Conservation (phyloP, 257 asterid species). For the Salvia hispanica region DNA sequence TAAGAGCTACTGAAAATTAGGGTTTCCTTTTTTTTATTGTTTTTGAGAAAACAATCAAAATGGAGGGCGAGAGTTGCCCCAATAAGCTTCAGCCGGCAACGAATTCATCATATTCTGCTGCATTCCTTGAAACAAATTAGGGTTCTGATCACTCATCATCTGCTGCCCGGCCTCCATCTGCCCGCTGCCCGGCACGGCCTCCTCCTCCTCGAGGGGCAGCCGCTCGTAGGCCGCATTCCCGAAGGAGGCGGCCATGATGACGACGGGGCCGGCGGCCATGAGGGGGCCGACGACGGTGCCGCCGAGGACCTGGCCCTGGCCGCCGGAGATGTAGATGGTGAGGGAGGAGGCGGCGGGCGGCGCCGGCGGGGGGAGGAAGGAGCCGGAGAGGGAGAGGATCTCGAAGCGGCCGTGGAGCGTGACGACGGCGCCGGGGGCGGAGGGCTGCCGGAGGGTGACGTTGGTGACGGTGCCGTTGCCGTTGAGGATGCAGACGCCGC, state of each 20-base stretch:
- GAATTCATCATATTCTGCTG: slow-evolving; percentile 69
- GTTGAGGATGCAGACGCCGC: slow-evolving; percentile 82
- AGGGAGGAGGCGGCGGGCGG: slow-evolving; percentile 83
- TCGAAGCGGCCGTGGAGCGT: slow-evolving; percentile 83
- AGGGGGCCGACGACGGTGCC: slow-evolving; percentile 90
- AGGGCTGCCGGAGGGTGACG: slow-evolving; percentile 77
- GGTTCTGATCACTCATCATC: slow-evolving; percentile 42
- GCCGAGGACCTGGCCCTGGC: slow-evolving; percentile 93
- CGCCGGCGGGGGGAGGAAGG: slow-evolving; percentile 88
- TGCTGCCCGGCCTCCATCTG: slow-evolving; percentile 47
- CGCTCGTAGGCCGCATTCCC: slow-evolving; percentile 94
- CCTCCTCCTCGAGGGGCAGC: slow-evolving; percentile 86
- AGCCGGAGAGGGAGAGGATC: slow-evolving; percentile 80
- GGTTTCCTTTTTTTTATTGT: background rate
- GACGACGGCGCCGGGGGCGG: slow-evolving; percentile 77
- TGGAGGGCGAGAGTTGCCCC: slow-evolving; percentile 77
- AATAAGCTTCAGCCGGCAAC: slow-evolving; percentile 67
- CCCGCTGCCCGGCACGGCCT: slow-evolving; percentile 36
- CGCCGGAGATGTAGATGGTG: slow-evolving; percentile 82
- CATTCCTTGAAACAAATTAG: slow-evolving; percentile 53
- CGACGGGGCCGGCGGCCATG: slow-evolving; percentile 83
- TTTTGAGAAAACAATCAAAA: slow-evolving; percentile 30
- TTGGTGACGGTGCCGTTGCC: slow-evolving; percentile 83
- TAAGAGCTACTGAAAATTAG: slow-evolving; percentile 18
- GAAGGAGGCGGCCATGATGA: slow-evolving; percentile 91